These are phyloP conservation scores for Solanum ossicruentum DNA, from an alignment of 257 asterid species.

Conservation along the genomic window DNA sequence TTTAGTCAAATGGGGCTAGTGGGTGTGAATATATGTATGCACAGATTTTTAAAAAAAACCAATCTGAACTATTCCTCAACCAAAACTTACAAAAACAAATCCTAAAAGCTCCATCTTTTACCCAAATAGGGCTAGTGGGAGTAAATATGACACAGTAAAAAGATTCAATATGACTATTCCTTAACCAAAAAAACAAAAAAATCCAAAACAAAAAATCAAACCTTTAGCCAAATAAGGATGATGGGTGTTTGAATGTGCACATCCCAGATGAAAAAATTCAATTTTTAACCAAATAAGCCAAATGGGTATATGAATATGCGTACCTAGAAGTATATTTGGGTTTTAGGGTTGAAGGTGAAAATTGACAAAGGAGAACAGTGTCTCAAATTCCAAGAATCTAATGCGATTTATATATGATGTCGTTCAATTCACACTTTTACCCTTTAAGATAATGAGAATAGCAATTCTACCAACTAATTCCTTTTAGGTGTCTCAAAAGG, in stretches of 20 bases:
- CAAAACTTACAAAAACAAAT: background rate
- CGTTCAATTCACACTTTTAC: background rate
- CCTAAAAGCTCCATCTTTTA: background rate
- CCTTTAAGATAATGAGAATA: background rate
- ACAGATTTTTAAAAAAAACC: background rate
- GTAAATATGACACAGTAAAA: background rate
- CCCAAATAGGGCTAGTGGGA: background rate
- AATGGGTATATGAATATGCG: background rate
- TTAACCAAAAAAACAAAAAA: background rate
- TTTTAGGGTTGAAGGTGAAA: background rate
- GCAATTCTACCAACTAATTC: background rate
- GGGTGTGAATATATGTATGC: background rate
- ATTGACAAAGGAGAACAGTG: background rate
- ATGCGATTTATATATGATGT: background rate
- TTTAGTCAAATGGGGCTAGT: background rate
- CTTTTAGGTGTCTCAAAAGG: background rate
- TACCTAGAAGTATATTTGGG: background rate
- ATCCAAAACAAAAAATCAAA: background rate
- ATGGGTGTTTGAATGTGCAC: background rate
- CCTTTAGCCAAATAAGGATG: background rate
- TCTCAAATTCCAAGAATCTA: background rate
- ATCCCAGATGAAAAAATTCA: background rate
- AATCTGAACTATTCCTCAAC: background rate
- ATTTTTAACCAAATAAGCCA: background rate
- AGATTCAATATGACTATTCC: background rate